Evolutionary conservation across 2,329 filamentous ascomycete genomes (phyloP), one percentile per base, ranked within the genome.

Genomic region (Xenoacremonium recifei): DNA sequence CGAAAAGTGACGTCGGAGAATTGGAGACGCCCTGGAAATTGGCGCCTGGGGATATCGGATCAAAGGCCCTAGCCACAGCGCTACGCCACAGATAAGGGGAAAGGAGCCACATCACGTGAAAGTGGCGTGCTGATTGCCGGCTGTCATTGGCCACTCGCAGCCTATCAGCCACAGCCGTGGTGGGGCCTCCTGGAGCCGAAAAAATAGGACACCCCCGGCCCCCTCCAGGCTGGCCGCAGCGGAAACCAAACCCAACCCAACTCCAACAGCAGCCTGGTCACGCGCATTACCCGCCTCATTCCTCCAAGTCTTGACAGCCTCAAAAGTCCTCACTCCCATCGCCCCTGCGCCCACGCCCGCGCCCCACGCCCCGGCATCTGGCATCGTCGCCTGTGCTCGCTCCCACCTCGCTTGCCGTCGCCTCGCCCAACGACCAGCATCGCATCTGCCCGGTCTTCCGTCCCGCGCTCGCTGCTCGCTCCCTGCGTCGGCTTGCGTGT

Each of bases 251-350:
- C 53, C 47, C 57, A 59, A 53, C 53, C 55, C 54, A 55, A 60
- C 54, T 55, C 55, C 54, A 57, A 58, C 56, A 54, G 57, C 54
- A 54, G 53, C 59, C 55, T 58, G 54, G 61, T 65, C 62, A 65
- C 62, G 61, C 61, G 62, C 61, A 64, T 64, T 63, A 59, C 58
- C 62, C 61, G 57, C 60, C 50, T 57, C 56, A 53, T 56, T n/a
- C 58, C 48, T 53, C 32, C 58, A 59, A 55, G 55, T 51, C 53
- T 58, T 45, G 55, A 62, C 58, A 57, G 51, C 58, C 49, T 59
- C 55, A 58, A 60, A 58, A 55, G 53, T 58, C 54, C 48, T 51
- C 49, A 55, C 49, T 48, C 44, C 42, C 49, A 44, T 47, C 49
- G 37, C 47, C 47, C 48, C 44, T 55, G 56, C 44, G 49, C 35